phyloP scores from a whole-genome alignment of 2,329 filamentous ascomycete genomes.

The Aspergillus uvarum region DNA sequence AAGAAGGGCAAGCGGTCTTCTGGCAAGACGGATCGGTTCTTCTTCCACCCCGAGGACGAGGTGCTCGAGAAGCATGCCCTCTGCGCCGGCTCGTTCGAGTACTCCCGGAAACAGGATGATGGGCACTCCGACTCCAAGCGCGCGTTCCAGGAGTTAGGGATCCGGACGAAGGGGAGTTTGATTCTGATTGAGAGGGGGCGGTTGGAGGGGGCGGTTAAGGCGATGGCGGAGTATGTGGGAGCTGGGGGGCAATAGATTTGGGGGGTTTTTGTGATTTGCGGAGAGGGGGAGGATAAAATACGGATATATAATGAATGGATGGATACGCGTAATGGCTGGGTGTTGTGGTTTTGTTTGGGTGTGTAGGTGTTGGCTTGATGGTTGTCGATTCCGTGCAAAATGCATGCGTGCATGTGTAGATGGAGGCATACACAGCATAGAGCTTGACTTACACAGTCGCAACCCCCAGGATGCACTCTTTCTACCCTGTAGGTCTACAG shows the following conservation, averaged over 20 bases:
- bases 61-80: constrained; percentile 73
- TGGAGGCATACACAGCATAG: background rate
- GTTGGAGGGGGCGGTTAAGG: constrained; percentile 74
- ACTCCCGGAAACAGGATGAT: constrained; percentile 74
- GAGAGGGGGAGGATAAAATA: background rate
- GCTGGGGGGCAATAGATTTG: constrained; percentile 7
- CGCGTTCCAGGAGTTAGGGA: constrained; percentile 89
- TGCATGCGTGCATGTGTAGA: background rate
- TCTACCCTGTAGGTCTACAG: too few species aligned
- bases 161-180: constrained; percentile 79
- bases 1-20: constrained; percentile 64
- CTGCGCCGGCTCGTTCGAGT: constrained; percentile 70
- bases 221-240: constrained; percentile 68
- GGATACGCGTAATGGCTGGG: too few species aligned
- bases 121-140: constrained; percentile 85
- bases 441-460: too few species aligned
- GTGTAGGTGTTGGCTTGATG: too few species aligned
- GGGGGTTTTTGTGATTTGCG: background rate
- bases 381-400: too few species aligned
- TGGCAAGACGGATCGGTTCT: constrained; percentile 64
- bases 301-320: too few species aligned
- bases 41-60: constrained; percentile 97
- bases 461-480: too few species aligned
- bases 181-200: constrained; percentile 80
- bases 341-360: too few species aligned